Conservation (phyloP, 768 basidiomycete species). For the Suillus bovinus region DNA sequence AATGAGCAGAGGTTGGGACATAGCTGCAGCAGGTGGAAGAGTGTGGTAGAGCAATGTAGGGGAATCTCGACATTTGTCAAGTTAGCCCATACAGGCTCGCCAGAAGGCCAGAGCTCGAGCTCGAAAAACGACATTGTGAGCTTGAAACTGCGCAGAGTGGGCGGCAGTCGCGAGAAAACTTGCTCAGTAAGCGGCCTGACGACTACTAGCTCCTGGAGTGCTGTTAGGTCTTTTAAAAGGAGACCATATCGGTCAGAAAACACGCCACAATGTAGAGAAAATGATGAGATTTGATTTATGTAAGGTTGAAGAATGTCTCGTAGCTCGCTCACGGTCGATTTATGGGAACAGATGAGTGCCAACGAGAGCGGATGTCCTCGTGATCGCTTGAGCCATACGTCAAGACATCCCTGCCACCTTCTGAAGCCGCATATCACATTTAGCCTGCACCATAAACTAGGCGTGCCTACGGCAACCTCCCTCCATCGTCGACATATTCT, state of each 20-base stretch:
- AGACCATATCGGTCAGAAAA: not conserved
- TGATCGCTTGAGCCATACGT: conserved; percentile 9
- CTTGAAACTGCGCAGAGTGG: not conserved
- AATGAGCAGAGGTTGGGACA: not conserved
- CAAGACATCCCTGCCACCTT: no score
- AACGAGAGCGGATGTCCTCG: not conserved
- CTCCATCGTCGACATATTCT: no score
- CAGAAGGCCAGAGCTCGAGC: not conserved
- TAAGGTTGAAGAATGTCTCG: conserved; percentile 3
- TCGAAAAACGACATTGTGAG: not conserved
- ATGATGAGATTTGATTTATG: not conserved
- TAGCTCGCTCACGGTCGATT: not conserved
- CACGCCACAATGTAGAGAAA: not conserved
- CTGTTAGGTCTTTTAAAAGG: conserved; percentile 15
- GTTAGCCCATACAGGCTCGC: conserved; percentile 21
- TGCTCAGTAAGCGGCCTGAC: not conserved
- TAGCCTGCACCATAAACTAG: not conserved
- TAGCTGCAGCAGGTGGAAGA: conserved; percentile 4
- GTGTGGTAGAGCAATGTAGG: not conserved
- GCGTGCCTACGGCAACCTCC: not conserved
- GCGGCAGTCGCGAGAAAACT: conserved; percentile 1
- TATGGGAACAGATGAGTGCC: no score
- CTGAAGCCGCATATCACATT: no score
- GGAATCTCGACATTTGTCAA: conserved; percentile 17
- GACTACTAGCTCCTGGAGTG: not conserved